A percentile compares a stretch with the other conserved stretches of the same genome.
Evolutionary conservation across 176 grass and related monocot species (phyloP).

Genomic region (Musa acuminata): DNA sequence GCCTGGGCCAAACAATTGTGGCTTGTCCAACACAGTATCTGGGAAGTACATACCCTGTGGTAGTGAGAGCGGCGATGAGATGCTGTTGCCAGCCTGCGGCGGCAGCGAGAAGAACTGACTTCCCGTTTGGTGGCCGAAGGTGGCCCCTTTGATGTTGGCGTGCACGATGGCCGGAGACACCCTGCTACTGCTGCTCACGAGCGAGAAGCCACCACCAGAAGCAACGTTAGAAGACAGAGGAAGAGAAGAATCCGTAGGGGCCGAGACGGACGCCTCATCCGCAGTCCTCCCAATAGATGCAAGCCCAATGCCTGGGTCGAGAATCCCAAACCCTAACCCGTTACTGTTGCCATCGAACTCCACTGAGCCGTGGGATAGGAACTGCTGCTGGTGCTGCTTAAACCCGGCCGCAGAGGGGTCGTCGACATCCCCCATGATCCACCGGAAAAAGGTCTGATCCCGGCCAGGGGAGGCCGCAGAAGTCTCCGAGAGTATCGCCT

Average conservation of each 20-base stretch:
- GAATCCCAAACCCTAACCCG: constrained; percentile 41
- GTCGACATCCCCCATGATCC: constrained; percentile 77
- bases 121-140: neutral
- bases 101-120: neutral
- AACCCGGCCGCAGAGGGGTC: constrained; percentile 31
- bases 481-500: constrained; percentile 41
- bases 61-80: neutral
- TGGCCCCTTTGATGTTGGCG: constrained; percentile 12
- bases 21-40: constrained; percentile 40
- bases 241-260: neutral
- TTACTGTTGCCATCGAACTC: constrained; percentile 31
- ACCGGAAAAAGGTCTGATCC: constrained; percentile 83
- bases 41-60: constrained; percentile 37
- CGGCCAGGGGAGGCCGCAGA: constrained; percentile 32
- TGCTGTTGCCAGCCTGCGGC: constrained; percentile 9
- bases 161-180: constrained; percentile 26
- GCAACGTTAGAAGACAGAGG: constrained; percentile 26
- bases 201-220: constrained; percentile 26
- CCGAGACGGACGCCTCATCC: neutral
- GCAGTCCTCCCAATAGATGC: constrained; percentile 29
- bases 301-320: constrained; percentile 45
- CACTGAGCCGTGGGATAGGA: constrained; percentile 2
- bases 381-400: constrained; percentile 28
- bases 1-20: constrained; percentile 34
- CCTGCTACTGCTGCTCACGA: constrained; percentile 21